These are phyloP conservation scores for Pseudonitzschia multistriata DNA, from an alignment of 108 stramenopile genomes.

Conservation along the genomic window DNA sequence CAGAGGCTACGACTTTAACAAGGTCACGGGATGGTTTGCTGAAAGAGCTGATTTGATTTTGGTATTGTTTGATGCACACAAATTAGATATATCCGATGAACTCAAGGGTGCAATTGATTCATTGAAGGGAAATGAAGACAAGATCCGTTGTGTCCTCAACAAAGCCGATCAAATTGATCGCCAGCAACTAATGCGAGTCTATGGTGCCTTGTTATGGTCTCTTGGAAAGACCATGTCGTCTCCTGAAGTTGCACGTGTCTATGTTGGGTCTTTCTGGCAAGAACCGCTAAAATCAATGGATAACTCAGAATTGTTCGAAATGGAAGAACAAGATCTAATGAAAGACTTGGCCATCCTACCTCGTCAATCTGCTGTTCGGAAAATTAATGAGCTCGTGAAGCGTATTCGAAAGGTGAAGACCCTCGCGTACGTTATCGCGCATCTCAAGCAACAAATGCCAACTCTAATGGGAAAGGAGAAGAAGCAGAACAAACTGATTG, in stretches of 20 bases:
- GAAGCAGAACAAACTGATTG: conserved; percentile 94
- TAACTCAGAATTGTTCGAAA: conserved; percentile 84
- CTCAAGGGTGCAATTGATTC: conserved; percentile 94
- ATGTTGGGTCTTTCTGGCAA: conserved; percentile 94
- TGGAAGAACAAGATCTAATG: conserved; percentile 94
- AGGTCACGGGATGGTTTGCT: conserved; percentile 96
- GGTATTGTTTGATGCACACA: conserved; percentile 99
- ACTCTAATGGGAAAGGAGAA: conserved; percentile 94
- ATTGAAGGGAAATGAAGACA: conserved; percentile 97
- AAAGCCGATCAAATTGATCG: conserved; percentile 98
- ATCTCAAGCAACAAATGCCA: conserved; percentile 97
- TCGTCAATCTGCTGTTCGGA: conserved; percentile 93
- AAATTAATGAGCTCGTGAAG: conserved; percentile 98
- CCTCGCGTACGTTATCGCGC: conserved; percentile 81
- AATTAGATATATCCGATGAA: conserved; percentile 99
- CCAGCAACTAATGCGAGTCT: conserved; percentile 98
- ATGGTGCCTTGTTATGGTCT: conserved; percentile 97
- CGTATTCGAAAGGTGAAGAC: conserved; percentile 95
- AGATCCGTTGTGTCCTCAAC: conserved; percentile 98
- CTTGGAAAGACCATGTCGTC: conserved; percentile 94
- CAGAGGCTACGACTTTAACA: conserved; percentile 93
- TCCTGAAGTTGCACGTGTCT: conserved; percentile 97
- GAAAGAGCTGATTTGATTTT: conserved; percentile 95
- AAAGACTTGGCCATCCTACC: conserved; percentile 92
- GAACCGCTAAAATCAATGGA: conserved; percentile 79